phyloP scores from a whole-genome alignment of 2,329 filamentous ascomycete genomes.

The Apiospora koreana region DNA sequence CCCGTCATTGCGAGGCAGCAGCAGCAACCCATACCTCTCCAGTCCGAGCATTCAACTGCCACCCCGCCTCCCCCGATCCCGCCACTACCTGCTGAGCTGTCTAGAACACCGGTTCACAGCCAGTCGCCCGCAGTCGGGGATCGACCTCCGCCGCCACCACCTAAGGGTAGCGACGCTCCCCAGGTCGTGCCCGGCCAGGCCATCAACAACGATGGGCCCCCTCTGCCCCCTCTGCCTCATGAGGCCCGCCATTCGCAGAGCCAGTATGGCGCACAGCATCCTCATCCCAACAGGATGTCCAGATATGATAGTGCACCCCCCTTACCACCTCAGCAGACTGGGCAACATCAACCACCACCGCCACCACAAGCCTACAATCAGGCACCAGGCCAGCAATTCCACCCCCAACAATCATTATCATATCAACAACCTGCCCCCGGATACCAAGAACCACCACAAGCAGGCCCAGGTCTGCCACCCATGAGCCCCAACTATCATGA shows the following conservation, averaged over 20 bases:
- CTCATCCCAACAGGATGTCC: slow-evolving; percentile 29
- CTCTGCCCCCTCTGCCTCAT: slow-evolving; percentile 37
- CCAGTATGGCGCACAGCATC: slow-evolving; percentile 23
- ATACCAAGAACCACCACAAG: slow-evolving; percentile 19
- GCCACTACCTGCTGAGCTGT: slow-evolving; percentile 67
- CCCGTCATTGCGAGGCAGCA: slow-evolving; percentile 78
- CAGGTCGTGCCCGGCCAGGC: slow-evolving; percentile 35
- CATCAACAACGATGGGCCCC: slow-evolving; percentile 30
- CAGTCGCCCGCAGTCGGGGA: slow-evolving; percentile 37
- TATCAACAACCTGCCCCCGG: slow-evolving; percentile 22
- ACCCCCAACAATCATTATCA: slow-evolving; percentile 17
- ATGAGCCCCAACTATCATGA: slow-evolving; percentile 19
- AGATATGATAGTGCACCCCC: slow-evolving; percentile 36
- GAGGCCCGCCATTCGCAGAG: slow-evolving; percentile 27
- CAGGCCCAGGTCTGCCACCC: not conserved
- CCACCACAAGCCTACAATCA: slow-evolving; percentile 16
- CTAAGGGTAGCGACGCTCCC: slow-evolving; percentile 45
- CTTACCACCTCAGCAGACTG: slow-evolving; percentile 29
- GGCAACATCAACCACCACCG: slow-evolving; percentile 22
- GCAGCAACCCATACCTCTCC: slow-evolving; percentile 25
- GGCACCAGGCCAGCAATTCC: slow-evolving; percentile 24
- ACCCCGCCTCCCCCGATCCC: slow-evolving; percentile 60
- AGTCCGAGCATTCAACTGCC: not conserved
- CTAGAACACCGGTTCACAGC: slow-evolving; percentile 37
- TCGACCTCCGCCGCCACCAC: slow-evolving; percentile 53